Base-by-base conservation (phyloP, 768 basidiomycete species). In the Lanmaoa pseudosensibilis region DNA sequence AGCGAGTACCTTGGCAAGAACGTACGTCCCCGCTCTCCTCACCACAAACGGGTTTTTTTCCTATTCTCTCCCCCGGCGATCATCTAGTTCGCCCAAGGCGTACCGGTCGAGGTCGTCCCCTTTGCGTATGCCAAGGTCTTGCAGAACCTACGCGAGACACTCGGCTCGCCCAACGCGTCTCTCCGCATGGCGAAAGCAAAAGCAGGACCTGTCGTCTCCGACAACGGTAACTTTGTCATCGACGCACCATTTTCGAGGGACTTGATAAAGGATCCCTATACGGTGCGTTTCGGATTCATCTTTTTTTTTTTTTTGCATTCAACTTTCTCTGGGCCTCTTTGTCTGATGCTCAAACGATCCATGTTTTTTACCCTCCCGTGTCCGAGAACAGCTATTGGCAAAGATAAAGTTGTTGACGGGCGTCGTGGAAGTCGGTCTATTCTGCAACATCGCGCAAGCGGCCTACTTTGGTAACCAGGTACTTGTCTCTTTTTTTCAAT, bases 351-450 rank as follows among this genome's bases (percentile, higher is more conserved):
- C n/a, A n/a, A 6, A 27, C 2, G 4, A 27, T 27, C 6, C 27
- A 27, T 4, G 27, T 27, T 27, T 27, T 27, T 27, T 27, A n/a
- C n/a, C n/a, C n/a, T n/a, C n/a, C n/a, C n/a, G n/a, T n/a, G n/a
- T n/a, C n/a, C n/a, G 15, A 36, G 47, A 30, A 13, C 67, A 95
- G 91, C 78, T 98, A 18, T 75, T 96, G 75, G 72, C 77, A 16
- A 78, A 81, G 57, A 88, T 98, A 67, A 98, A 98, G 78, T 83
- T 96, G 82, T 80, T 98, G 57, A 98, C 96, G 4, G 97, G 97
- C 45, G 93, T 98, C 23, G 92, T 98, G n/a, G 97, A 99, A 72
- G 97, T 98, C 34, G 97, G 97, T 1, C 73, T 99, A n/a, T 98
- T 99, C 77, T 94, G 92, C 69, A 78, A 85, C 52, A 87, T 97